Evolutionary conservation across 495 filamentous ascomycete species (phyloP).

Genomic region (Neurospora tetraspora): DNA sequence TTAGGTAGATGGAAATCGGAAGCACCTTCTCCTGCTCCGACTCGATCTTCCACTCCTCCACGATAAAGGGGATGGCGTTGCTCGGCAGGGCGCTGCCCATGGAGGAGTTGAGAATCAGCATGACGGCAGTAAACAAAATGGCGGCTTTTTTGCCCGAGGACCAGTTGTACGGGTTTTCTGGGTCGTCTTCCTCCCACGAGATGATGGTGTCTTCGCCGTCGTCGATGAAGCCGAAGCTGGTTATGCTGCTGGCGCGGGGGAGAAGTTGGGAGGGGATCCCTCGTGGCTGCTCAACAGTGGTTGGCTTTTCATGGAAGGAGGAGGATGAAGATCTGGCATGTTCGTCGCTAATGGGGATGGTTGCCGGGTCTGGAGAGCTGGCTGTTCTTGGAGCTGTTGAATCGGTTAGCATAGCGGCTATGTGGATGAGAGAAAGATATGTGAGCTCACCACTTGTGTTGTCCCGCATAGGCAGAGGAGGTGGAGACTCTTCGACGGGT

Average conservation of each 20-base stretch:
- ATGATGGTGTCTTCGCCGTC: constrained; percentile 29
- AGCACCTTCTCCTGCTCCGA: constrained; percentile 51
- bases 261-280: neutral
- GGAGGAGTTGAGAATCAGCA: constrained; percentile 65
- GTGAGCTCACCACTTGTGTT: neutral
- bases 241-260: neutral
- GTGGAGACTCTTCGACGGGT: neutral
- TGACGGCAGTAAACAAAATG: constrained; percentile 46
- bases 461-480: neutral
- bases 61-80: constrained; percentile 49
- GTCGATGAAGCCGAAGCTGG: constrained; percentile 4
- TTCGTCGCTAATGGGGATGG: neutral
- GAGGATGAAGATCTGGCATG: neutral
- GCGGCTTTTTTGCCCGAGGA: constrained; percentile 45
- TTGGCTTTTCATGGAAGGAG: neutral
- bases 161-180: constrained; percentile 50
- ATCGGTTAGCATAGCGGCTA: no score
- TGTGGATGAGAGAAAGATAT: no score
- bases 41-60: constrained; percentile 46
- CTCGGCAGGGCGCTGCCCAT: constrained; percentile 59
- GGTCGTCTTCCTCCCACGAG: constrained; percentile 39
- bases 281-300: neutral
- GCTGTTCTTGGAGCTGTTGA: neutral
- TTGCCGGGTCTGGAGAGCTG: neutral
- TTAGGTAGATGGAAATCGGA: constrained; percentile 64